Evolutionary conservation across 148 eudicot species (phyloP).

Genomic region (Camellia lanceoleosa): DNA sequence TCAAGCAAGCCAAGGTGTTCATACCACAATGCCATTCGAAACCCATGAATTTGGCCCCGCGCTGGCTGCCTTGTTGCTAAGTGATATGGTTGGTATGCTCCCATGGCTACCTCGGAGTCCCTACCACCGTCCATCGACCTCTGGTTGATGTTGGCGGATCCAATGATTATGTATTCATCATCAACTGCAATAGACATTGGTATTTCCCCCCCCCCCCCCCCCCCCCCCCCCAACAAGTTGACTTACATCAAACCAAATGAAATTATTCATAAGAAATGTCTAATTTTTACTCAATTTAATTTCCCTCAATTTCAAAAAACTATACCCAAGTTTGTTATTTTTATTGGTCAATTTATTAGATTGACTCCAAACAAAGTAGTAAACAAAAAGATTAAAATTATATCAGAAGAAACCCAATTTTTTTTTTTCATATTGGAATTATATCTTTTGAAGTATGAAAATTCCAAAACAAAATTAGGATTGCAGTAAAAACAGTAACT

Average conservation of each 20-base stretch:
- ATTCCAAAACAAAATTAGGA: not conserved
- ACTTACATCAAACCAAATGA: too few relatives aligned
- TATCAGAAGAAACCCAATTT: too few relatives aligned
- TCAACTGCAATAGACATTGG: conserved; percentile 43
- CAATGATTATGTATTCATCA: conserved; percentile 77
- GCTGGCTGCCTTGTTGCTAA: conserved; percentile 48
- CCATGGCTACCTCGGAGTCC: conserved; percentile 83
- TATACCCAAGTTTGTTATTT: too few relatives aligned
- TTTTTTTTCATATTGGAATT: not conserved
- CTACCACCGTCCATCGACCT: conserved; percentile 85
- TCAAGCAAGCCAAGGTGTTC: conserved; percentile 87
- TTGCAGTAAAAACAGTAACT: not conserved
- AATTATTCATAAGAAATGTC: too few relatives aligned
- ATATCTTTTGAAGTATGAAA: not conserved
- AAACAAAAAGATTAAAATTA: too few relatives aligned
- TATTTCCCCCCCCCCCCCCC: not conserved
- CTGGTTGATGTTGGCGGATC: conserved; percentile 87
- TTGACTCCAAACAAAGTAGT: too few relatives aligned
- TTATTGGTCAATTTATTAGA: too few relatives aligned
- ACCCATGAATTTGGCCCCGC: conserved; percentile 69
- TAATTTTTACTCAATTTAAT: too few relatives aligned
- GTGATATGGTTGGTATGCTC: conserved; percentile 75
- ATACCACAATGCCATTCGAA: conserved; percentile 81
- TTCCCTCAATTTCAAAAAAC: too few relatives aligned
- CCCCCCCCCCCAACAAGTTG: not conserved